These are phyloP conservation scores for Solanum microdontum DNA, from an alignment of 257 asterid genomes.

Conservation along the genomic window DNA sequence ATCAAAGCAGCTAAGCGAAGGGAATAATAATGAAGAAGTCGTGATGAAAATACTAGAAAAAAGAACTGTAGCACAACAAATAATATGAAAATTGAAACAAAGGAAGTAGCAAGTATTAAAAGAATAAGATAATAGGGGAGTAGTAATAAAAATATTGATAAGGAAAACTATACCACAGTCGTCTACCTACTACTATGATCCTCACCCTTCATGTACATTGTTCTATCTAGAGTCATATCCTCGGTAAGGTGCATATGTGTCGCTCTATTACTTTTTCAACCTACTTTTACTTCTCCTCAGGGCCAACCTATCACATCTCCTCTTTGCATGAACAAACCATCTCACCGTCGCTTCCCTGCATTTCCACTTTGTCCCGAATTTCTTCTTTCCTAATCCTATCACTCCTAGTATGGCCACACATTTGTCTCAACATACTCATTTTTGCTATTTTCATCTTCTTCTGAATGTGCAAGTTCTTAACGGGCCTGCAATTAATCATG, in stretches of 20 bases:
- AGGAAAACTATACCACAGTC: background rate
- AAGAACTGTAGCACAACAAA: background rate
- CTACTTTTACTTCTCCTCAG: background rate
- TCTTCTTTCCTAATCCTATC: background rate
- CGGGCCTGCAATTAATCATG: too few species aligned
- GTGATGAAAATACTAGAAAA: background rate
- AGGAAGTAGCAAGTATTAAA: background rate
- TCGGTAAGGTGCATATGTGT: background rate
- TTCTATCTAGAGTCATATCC: background rate
- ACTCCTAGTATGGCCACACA: too few species aligned
- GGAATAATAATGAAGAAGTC: background rate
- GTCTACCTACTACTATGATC: background rate
- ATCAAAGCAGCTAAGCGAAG: background rate
- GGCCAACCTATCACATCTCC: background rate
- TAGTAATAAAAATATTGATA: background rate
- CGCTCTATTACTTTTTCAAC: background rate
- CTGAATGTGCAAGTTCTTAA: background rate
- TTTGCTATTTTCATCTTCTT: background rate
- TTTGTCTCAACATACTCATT: background rate
- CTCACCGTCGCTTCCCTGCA: background rate
- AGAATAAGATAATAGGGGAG: background rate
- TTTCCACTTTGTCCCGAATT: fast-evolving
- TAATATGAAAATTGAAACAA: background rate
- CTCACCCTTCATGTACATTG: background rate
- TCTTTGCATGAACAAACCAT: background rate